Evolutionary conservation across 208 protist genomes (phyloP).

Genomic region (Tetramitus jugosus): DNA sequence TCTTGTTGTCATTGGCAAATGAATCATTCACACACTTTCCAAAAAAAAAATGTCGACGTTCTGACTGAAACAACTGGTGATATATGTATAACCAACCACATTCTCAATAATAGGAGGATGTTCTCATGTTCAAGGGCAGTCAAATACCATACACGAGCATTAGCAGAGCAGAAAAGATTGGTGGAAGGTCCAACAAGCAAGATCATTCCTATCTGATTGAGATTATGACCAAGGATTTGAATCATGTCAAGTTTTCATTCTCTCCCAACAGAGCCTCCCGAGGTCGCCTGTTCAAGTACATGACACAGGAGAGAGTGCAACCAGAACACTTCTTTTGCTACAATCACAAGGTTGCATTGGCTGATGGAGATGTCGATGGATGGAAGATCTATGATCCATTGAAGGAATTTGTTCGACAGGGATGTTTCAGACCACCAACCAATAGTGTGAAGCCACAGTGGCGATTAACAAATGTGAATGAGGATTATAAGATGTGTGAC

Average conservation of each 20-base stretch:
- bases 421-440: not conserved
- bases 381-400: not conserved
- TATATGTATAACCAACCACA: too few species aligned
- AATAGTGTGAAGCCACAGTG: not conserved
- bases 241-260: slow-evolving; percentile 3
- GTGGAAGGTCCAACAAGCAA: not conserved
- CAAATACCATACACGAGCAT: too few species aligned
- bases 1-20: too few species aligned
- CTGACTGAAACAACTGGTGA: too few species aligned
- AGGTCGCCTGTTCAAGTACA: not conserved
- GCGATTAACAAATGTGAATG: not conserved
- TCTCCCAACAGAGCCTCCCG: not conserved
- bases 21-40: too few species aligned
- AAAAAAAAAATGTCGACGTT: too few species aligned
- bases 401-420: not conserved
- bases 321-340: not conserved
- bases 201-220: slow-evolving; percentile 2
- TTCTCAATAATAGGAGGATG: slow-evolving; percentile 15
- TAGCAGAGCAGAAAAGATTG: too few species aligned
- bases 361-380: not conserved
- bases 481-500: slow-evolving; percentile 2
- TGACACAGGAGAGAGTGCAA: not conserved
- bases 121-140: not conserved
- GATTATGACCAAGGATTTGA: not conserved
- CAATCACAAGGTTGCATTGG: not conserved